Percentiles rank a stretch among this genome's conserved stretches.
phyloP scores from a whole-genome alignment of 345 rosid genomes.

The Noccaea bulbosa region DNA sequence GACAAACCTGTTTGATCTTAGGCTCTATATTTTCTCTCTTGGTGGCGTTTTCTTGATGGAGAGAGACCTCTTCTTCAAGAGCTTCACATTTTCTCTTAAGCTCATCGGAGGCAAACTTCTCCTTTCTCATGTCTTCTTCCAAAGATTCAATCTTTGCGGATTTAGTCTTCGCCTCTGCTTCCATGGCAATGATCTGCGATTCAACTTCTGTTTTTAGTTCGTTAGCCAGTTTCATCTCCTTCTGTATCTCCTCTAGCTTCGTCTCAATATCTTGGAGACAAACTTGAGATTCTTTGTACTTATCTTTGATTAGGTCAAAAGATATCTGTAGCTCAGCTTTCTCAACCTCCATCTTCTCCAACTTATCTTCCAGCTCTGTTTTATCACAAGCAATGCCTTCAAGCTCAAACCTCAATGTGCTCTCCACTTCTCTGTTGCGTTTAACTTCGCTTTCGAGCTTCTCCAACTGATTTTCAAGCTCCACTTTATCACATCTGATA shows the following conservation, averaged over 20 bases:
- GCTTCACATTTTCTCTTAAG: constrained; percentile 57
- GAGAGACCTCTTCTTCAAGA: constrained; percentile 69
- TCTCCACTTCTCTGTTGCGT: constrained; percentile 45
- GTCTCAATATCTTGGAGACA: constrained; percentile 56
- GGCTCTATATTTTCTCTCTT: constrained; percentile 58
- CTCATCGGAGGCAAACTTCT: constrained; percentile 56
- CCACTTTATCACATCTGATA: constrained; percentile 44
- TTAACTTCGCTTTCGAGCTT: constrained; percentile 45
- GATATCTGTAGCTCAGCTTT: constrained; percentile 64
- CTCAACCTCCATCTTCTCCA: constrained; percentile 52
- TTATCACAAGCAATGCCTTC: constrained; percentile 47
- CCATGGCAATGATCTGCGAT: constrained; percentile 57
- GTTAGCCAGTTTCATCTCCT: constrained; percentile 49
- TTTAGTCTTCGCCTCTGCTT: constrained; percentile 54
- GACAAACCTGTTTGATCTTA: constrained; percentile 80
- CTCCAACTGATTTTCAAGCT: constrained; percentile 52
- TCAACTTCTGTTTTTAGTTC: constrained; percentile 59
- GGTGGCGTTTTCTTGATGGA: constrained; percentile 58
- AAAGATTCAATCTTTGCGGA: constrained; percentile 55
- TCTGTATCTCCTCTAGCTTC: constrained; percentile 58
- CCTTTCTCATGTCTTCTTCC: constrained; percentile 62
- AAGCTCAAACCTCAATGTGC: constrained; percentile 54
- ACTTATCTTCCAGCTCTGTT: constrained; percentile 52
- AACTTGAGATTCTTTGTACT: constrained; percentile 47
- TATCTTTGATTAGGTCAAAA: constrained; percentile 52